Base-by-base conservation (phyloP, 2,329 filamentous ascomycete species). In the Acephala macrosclerotiorum region DNA sequence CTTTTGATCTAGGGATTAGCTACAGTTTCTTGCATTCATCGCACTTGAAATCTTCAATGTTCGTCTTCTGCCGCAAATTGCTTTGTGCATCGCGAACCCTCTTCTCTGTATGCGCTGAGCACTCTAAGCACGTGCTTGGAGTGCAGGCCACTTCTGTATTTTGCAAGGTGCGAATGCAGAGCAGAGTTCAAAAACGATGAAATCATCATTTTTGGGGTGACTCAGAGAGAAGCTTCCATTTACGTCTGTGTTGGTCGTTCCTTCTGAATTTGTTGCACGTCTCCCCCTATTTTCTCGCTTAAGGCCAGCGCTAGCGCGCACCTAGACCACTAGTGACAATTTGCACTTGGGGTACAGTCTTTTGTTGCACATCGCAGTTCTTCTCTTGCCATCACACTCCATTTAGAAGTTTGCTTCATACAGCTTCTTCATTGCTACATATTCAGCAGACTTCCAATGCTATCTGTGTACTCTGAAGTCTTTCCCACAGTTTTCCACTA, bases 201-300 rank as follows among this genome's bases (percentile, higher is more conserved):
- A 25, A 22, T 49, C 45, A 22, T n/a, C 9, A 20, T 26, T 14
- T 49, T 3, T 2, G 40, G 25, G 45, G 22, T 49, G 45, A 49
- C 45, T 16, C 7, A 49, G 45, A 49, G 22, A 25, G 12, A 42
- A n/a, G 38, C 38, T 16, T 42, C 38, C 38, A 16, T 49, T 49
- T 11, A 6, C 12, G 18, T 49, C 20, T 49, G 45, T 22, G 45
- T 25, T 22, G 45, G 20, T 49, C 45, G 11, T 8, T 12, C 20
- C n/a, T 49, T 20, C n/a, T 49, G 11, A 22, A 11, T 22, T 16
- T 22, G n/a, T 12, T 22, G 20, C 11, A 22, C 7, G 25, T 16
- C 20, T 22, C 45, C 45, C 45, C 45, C 45, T 26, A 22, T 49
- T 49, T 26, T 25, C 45, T 49, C 45, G 45, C 45, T 49, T 49